Base-by-base conservation (phyloP, 176 grass and related monocot genomes). In the Puccinellia tenuiflora region DNA sequence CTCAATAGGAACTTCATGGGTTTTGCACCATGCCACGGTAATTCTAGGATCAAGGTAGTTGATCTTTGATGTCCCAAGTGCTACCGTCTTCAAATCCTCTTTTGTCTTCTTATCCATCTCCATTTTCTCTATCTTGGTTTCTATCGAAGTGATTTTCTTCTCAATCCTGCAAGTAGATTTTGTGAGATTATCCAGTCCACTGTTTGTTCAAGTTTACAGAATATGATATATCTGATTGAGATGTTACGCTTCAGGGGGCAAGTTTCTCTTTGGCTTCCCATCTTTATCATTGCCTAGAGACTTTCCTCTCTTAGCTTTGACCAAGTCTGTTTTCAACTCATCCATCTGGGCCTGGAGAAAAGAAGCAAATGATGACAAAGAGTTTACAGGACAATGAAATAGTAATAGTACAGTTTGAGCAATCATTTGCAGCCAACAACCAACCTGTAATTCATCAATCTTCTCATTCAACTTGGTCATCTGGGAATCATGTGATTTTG, bases 21-120 rank as follows among this genome's bases (percentile, higher is more conserved):
- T 89, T 85, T 99, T 99, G 85, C 96, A 99, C 96, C 96, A 99
- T 78, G 96, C 96, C 38, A 99, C 89, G 1, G 96, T 87, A 55
- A 99, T 99, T 85, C 96, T 94, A 67, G 96, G 93, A 87, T 99
- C 96, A 24, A 99, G 93, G 75, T 99, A 99, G 77, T 96, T 96
- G 71, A 99, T 99, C 84, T 96, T 99, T 80, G 93, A 99, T 9
- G 96, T 99, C 78, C 96, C 96, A 22, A 99, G 71, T 65, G 96
- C 96, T 51, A 99, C 88, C 5, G 89, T 94, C 86, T 99, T 96
- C 85, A 99, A 84, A 75, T 96, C 96, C 64, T 99, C 96, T 86
- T 96, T 99, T 67, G 81, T 89, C 59, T 88, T 86, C 75, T 92
- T 99, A 84, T 92, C 89, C 88, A 96, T 83, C 72, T 99, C 96